Evolutionary conservation across 148 eudicot species (phyloP).

Genomic region (Talinum fruticosum): DNA sequence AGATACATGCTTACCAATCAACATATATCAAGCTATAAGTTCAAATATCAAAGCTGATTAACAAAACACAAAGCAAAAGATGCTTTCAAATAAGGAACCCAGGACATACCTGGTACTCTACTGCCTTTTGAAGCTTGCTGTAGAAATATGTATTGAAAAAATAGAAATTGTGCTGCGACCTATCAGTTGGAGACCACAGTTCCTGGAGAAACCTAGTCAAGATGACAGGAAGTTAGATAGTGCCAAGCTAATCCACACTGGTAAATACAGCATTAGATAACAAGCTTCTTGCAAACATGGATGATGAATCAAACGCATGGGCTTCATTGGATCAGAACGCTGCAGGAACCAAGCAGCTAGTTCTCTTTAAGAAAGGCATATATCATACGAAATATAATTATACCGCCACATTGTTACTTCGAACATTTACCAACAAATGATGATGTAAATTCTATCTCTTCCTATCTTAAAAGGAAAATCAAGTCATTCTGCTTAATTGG

Average conservation of each 20-base stretch:
- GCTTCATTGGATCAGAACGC: neutral
- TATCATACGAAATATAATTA: neutral
- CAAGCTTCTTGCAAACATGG: neutral
- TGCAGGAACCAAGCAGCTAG: neutral
- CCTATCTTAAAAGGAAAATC: neutral
- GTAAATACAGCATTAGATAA: slow-evolving; percentile 1
- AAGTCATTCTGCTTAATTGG: neutral
- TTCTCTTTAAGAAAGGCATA: neutral
- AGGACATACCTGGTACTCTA: slow-evolving; percentile 45
- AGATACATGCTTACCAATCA: neutral
- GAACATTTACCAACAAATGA: neutral
- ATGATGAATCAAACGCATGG: neutral
- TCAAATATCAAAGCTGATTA: neutral
- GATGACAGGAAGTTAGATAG: slow-evolving; percentile 17
- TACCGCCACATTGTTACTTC: neutral
- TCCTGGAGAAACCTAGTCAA: slow-evolving; percentile 65
- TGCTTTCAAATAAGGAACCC: neutral
- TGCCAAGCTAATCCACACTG: neutral
- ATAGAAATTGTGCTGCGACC: slow-evolving; percentile 42
- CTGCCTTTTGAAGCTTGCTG: slow-evolving; percentile 71
- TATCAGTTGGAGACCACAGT: slow-evolving; percentile 32
- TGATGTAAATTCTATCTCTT: neutral
- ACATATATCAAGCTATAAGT: neutral
- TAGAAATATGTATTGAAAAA: slow-evolving; percentile 92
- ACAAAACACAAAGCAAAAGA: neutral